Percentiles rank a stretch among this genome's conserved stretches.
Evolutionary conservation across 306 rosid genomes (phyloP).

Genomic region (Quercus robur): DNA sequence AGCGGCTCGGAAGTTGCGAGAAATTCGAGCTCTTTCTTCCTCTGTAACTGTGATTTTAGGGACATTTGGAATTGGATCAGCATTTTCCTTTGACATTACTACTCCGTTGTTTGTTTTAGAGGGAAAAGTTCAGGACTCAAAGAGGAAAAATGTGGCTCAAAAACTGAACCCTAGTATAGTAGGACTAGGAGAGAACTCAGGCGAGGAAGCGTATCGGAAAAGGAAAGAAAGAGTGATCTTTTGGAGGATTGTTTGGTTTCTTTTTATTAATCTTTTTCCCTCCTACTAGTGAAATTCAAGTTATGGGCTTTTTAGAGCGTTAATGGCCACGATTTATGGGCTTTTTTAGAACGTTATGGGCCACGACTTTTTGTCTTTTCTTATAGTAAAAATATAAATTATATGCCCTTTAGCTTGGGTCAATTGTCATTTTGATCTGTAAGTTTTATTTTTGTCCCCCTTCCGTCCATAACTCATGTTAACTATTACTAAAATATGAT

Average conservation of each 20-base stretch:
- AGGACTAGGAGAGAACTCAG: background rate
- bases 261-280: background rate
- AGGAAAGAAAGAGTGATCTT: background rate
- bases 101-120: background rate
- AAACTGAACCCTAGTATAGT: background rate
- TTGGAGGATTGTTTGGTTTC: background rate
- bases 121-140: background rate
- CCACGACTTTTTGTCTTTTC: no score
- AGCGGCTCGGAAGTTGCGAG: conserved; percentile 57
- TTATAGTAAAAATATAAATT: no score
- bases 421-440: no score
- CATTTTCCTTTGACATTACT: conserved; percentile 12
- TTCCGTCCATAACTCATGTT: no score
- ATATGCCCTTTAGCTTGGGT: no score
- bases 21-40: conserved; percentile 53
- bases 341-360: no score
- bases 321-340: no score
- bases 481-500: no score
- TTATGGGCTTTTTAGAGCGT: background rate
- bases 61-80: background rate
- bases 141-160: background rate
- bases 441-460: no score
- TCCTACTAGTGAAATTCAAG: background rate
- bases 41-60: conserved; percentile 28
- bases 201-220: background rate